These are phyloP conservation scores for Pontederia paniculata DNA, from an alignment of 176 grass and related monocot genomes.

Conservation along the genomic window DNA sequence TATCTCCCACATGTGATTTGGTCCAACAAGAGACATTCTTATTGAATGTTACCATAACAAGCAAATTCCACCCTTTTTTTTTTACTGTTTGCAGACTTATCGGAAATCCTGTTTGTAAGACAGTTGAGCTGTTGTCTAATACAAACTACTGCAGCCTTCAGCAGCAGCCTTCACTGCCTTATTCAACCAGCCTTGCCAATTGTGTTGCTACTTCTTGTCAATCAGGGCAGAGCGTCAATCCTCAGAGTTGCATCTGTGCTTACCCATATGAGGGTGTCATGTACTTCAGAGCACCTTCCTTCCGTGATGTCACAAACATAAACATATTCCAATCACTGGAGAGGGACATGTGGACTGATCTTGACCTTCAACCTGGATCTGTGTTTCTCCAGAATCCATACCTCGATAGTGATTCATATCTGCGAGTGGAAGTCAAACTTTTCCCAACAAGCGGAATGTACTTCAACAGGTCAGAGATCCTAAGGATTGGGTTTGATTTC, in stretches of 20 bases:
- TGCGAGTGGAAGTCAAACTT: conserved; percentile 59
- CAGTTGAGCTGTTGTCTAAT: not conserved
- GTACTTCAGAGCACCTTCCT: conserved; percentile 58
- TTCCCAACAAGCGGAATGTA: conserved; percentile 53
- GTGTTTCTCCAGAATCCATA: conserved; percentile 65
- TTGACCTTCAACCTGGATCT: conserved; percentile 55
- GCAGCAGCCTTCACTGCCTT: conserved; percentile 25
- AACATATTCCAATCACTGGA: conserved; percentile 70
- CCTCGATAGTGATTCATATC: conserved; percentile 50
- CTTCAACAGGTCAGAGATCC: conserved; percentile 73
- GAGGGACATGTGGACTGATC: conserved; percentile 48
- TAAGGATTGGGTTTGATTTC: conserved; percentile 66
- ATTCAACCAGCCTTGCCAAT: conserved; percentile 57
- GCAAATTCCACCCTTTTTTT: not conserved
- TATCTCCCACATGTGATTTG: too few relatives aligned
- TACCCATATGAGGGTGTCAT: conserved; percentile 74
- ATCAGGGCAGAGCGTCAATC: conserved; percentile 51
- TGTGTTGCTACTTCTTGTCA: conserved; percentile 41
- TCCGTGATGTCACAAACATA: conserved; percentile 55
- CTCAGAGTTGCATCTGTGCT: conserved; percentile 76
- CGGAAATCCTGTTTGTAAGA: conserved; percentile 70
- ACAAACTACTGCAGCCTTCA: conserved; percentile 36
- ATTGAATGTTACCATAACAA: not conserved
- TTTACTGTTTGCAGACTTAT: conserved; percentile 36
- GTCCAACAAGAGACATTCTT: not conserved